Percentiles rank a stretch among this genome's conserved stretches.
These are phyloP conservation scores for Lentithecium fluviatile DNA, from an alignment of 495 filamentous ascomycete genomes.

Conservation along the genomic window DNA sequence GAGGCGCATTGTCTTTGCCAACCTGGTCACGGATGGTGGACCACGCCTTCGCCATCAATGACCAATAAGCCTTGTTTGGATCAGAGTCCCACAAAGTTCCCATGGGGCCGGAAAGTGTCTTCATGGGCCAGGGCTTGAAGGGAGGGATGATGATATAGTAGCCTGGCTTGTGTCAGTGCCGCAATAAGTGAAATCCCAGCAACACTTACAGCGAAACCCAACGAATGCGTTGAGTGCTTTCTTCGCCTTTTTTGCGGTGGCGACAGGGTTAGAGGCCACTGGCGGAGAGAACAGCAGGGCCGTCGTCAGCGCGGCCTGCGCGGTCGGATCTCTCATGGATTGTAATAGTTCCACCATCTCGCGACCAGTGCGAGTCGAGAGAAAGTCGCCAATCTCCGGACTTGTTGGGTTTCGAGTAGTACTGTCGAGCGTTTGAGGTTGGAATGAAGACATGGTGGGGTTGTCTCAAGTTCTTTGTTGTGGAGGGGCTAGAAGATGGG, in stretches of 20 bases:
- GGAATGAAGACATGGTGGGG: too few species aligned
- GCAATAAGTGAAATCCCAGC: background rate
- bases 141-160: conserved; percentile 1
- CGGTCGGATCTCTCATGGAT: too few species aligned
- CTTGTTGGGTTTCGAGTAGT: too few species aligned
- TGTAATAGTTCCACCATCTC: too few species aligned
- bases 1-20: conserved; percentile 43
- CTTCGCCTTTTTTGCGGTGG: background rate
- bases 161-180: conserved; percentile 7
- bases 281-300: too few species aligned
- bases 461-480: too few species aligned
- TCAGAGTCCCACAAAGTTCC: conserved; percentile 49
- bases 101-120: conserved; percentile 43
- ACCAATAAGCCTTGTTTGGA: conserved; percentile 51
- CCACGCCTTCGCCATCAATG: conserved; percentile 51
- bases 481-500: too few species aligned
- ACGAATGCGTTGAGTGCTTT: conserved; percentile 26
- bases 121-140: conserved; percentile 11
- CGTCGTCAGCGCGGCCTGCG: too few species aligned
- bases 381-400: too few species aligned
- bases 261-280: too few species aligned
- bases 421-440: too few species aligned
- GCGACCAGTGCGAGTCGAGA: too few species aligned
- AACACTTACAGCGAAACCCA: conserved; percentile 11
- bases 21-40: conserved; percentile 51